Evolutionary conservation across 169 alveolate species (phyloP), one percentile per base, ranked within the genome.

Genomic region (Cryptosporidium viatorum): DNA sequence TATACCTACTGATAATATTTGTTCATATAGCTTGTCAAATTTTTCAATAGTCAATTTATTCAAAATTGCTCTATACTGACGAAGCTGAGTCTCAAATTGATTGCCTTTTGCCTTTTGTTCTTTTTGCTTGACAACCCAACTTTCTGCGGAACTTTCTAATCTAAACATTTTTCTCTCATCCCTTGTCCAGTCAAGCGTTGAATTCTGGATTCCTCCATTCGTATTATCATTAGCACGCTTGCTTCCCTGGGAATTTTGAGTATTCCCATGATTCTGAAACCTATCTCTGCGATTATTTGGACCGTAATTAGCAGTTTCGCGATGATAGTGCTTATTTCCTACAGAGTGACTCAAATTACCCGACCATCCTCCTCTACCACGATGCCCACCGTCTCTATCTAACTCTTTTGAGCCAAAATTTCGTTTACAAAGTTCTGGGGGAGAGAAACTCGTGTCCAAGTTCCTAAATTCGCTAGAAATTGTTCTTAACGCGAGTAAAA

Each of bases 31-130:
- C n/a, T 85, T 70, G 37, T 93, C 95, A 51, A 93, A 93, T 73
- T 91, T 86, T 69, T 93, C 95, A 55, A 93, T 52, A 0, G 95
- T 93, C 71, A 93, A 69, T 70, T 93, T 93, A 70, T 93, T 93
- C 85, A 93, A 43, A 18, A 92, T 55, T 21, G 93, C 91, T 35
- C 87, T 80, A 16, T 80, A 80, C 41, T 80, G 87, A 18, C 87
- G 55, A 26, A 80, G 41, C 31, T 80, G 87, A 37, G 71, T 80
- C n/a, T 80, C 87, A 62, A 41, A 62, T 43, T 80, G 87, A 39
- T 37, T 52, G 1, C 87, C 87, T 1, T 62, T 80, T 16, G 62
- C 65, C 48, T 80, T 80, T 80, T 80, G 87, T 29, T 80, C 87
- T 39, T 80, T 80, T 41, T 80, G 87, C 45, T 80, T 80, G 3